Base-by-base conservation (phyloP, 495 filamentous ascomycete species). In the Hyphodiscus hymeniophilus region DNA sequence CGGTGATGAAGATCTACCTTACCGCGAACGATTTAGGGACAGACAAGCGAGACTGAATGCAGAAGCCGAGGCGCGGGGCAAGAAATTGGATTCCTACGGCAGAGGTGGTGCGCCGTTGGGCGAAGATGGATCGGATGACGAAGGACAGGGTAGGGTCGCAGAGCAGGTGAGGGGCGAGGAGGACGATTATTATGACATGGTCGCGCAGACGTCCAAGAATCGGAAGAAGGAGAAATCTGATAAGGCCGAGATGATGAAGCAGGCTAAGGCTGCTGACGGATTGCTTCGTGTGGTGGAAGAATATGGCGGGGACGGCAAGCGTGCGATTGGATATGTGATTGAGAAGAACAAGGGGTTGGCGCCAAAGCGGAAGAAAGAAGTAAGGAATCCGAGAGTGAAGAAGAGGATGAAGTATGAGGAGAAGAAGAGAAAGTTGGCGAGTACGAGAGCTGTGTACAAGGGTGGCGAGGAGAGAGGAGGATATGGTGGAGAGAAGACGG, bases 291-390 rank as follows among this genome's bases (percentile, higher is more conserved):
- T 89, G 16, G 67, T 80, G 0, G 67, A 76, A 45, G 79, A 82
- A 53, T 65, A 90, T 38, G 71, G 72, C 17, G 68, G 75, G 11
- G 87, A 91, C 56, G 90, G 88, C 42, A 94, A 94, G 71, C 75
- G 94, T 38, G 82, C 84, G 58, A 92, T 97, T 64, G 81, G 76
- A 6, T 97, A 94, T 67, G 75, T 80, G 62, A 97, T 98, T 61
- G 73, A 89, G 74, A 95, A 95, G 79, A 98, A 98, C 66, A 95
- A 95, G 74, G 92, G 94, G 26, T 71, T 98, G 54, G 80, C 86
- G 54, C 85, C 90, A 42, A 78, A 85, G 60, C 74, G 92, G 43
- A 94, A 81, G 76, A 96, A 97, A 77, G 87, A 92, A 45, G 80
- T 85, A 39, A 74, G 92, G 51, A 98, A 98, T 67, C 92, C 94